Conservation (phyloP, 2,329 filamentous ascomycete species). For the Stylonectria norvegica region DNA sequence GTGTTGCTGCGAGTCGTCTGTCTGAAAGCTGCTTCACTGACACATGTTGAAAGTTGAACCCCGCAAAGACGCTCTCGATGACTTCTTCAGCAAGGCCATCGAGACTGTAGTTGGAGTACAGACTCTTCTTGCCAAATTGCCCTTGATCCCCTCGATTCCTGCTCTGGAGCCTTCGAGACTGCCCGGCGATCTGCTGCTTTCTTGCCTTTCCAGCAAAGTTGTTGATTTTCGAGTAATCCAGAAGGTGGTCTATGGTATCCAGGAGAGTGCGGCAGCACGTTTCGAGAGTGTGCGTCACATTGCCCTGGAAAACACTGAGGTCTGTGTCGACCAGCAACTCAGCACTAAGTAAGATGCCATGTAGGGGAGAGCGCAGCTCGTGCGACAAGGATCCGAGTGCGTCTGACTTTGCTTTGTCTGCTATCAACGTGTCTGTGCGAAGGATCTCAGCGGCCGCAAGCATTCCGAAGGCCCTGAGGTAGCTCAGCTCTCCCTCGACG, state of each 20-base stretch:
- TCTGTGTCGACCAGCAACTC: conserved; percentile 53
- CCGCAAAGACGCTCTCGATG: conserved; percentile 45
- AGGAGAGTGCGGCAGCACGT: conserved; percentile 49
- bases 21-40: conserved; percentile 19
- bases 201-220: conserved; percentile 23
- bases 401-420: conserved; percentile 52
- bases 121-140: conserved; percentile 12
- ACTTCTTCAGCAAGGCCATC: conserved; percentile 45
- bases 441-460: conserved; percentile 56
- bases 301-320: conserved; percentile 44
- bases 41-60: conserved; percentile 37
- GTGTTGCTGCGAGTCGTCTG: conserved; percentile 5
- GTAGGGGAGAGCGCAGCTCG: conserved; percentile 58
- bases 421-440: conserved; percentile 36
- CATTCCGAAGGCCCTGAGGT: conserved; percentile 49
- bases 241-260: conserved; percentile 52
- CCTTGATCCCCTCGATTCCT: conserved; percentile 1
- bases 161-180: not conserved
- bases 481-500: conserved; percentile 46
- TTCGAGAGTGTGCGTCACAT: conserved; percentile 47
- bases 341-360: conserved; percentile 54
- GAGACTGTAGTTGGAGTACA: conserved; percentile 30
- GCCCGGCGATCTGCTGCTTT: not conserved
- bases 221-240: conserved; percentile 55
- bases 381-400: conserved; percentile 60